Percentiles rank a stretch among this genome's conserved stretches.
phyloP scores from a whole-genome alignment of 345 rosid genomes.

The Stellera chamaejasme region DNA sequence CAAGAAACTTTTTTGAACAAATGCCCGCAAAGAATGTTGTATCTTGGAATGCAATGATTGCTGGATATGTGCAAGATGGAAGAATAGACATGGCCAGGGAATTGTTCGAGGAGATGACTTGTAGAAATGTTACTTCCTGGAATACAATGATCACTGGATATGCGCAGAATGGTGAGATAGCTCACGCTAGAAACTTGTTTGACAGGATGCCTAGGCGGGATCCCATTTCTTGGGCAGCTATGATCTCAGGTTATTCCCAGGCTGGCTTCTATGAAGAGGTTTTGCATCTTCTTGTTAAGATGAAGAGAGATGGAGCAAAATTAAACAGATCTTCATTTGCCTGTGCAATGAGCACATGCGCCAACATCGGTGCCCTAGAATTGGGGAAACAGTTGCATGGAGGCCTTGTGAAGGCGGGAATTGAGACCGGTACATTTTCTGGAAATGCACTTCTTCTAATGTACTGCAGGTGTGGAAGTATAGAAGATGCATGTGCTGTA shows the following conservation, averaged over 20 bases:
- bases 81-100: conserved; percentile 50
- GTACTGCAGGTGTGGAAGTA: conserved; percentile 72
- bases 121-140: conserved; percentile 46
- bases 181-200: conserved; percentile 38
- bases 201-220: conserved; percentile 50
- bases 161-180: conserved; percentile 40
- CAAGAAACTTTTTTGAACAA: conserved; percentile 37
- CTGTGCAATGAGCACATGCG: conserved; percentile 53
- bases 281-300: conserved; percentile 34
- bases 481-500: conserved; percentile 47
- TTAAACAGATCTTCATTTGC: conserved; percentile 54
- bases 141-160: conserved; percentile 67
- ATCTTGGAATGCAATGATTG: conserved; percentile 73
- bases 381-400: conserved; percentile 65
- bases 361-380: conserved; percentile 54
- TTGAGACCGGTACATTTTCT: conserved; percentile 46
- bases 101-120: conserved; percentile 53
- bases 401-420: conserved; percentile 55
- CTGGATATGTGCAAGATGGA: conserved; percentile 52
- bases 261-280: conserved; percentile 46
- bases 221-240: conserved; percentile 67
- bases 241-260: conserved; percentile 65
- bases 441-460: conserved; percentile 66
- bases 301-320: conserved; percentile 59
- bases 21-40: conserved; percentile 52